A percentile compares a stretch with the other conserved stretches of the same genome.
Conservation (phyloP, 345 rosid genomes). For the Angophora floribunda region DNA sequence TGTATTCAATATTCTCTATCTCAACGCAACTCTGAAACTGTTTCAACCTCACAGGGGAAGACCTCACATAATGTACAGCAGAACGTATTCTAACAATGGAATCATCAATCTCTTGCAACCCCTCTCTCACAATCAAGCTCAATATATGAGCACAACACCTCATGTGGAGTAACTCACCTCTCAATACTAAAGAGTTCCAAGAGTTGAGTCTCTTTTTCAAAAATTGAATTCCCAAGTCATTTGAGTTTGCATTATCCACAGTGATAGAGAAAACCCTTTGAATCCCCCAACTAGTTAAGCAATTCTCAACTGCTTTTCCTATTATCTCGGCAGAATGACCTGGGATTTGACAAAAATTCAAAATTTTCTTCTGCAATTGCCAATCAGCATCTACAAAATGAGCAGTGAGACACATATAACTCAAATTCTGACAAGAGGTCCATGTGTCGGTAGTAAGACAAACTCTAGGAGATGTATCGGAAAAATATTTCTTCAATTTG, state of each 20-base stretch:
- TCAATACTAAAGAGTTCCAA: neutral
- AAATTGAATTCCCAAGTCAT: neutral
- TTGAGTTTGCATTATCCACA: neutral
- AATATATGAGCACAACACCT: neutral
- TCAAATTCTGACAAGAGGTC: neutral
- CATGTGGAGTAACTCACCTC: neutral
- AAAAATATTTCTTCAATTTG: neutral
- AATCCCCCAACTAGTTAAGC: conserved; percentile 1
- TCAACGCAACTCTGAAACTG: neutral
- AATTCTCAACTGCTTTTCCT: neutral
- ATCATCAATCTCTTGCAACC: neutral
- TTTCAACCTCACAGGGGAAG: neutral
- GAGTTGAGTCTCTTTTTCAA: neutral
- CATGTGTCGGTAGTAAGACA: conserved; percentile 1
- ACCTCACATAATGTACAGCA: neutral
- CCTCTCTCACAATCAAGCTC: neutral
- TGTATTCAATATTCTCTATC: neutral
- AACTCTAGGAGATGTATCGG: neutral
- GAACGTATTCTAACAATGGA: neutral
- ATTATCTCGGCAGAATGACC: neutral
- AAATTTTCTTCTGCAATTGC: neutral
- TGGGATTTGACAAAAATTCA: neutral
- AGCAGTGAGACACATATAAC: neutral
- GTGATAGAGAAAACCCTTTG: conserved; percentile 1
- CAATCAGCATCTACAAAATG: conserved; percentile 2